Conservation (phyloP, 345 rosid species). For the Gossypium australe region DNA sequence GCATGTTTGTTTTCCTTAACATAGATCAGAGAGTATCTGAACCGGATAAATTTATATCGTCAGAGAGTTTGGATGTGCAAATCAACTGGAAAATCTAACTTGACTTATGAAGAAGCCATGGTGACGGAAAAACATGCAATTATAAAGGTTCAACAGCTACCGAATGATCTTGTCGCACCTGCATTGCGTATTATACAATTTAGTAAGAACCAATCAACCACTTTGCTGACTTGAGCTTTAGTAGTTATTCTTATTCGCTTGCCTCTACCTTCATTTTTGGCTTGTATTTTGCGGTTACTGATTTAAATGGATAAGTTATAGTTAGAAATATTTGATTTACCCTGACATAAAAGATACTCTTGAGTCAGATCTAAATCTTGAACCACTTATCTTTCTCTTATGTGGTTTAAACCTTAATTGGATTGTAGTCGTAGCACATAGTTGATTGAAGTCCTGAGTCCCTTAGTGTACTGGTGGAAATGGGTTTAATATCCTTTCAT, state of each 20-base stretch:
- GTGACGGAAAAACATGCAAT: conserved; percentile 70
- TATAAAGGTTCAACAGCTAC: conserved; percentile 73
- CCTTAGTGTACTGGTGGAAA: neutral
- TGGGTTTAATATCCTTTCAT: neutral
- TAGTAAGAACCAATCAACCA: conserved; percentile 45
- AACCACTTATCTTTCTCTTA: neutral
- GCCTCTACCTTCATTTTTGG: neutral
- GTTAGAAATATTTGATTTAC: neutral
- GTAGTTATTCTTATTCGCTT: conserved; percentile 1
- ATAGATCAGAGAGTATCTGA: conserved; percentile 57
- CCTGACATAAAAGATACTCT: neutral
- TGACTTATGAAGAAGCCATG: conserved; percentile 96
- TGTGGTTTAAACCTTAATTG: neutral
- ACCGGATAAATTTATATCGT: conserved; percentile 68
- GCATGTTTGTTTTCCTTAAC: conserved; percentile 39
- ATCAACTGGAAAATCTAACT: conserved; percentile 70
- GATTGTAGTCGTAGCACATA: neutral
- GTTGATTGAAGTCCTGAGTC: neutral
- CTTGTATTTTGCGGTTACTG: neutral
- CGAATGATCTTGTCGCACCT: conserved; percentile 63
- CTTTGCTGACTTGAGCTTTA: neutral
- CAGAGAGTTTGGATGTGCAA: conserved; percentile 82
- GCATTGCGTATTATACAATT: conserved; percentile 66
- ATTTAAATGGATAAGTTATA: neutral
- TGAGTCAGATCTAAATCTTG: neutral